Evolutionary conservation across 495 filamentous ascomycete genomes (phyloP).

Genomic region (Aspergillus homomorphus): DNA sequence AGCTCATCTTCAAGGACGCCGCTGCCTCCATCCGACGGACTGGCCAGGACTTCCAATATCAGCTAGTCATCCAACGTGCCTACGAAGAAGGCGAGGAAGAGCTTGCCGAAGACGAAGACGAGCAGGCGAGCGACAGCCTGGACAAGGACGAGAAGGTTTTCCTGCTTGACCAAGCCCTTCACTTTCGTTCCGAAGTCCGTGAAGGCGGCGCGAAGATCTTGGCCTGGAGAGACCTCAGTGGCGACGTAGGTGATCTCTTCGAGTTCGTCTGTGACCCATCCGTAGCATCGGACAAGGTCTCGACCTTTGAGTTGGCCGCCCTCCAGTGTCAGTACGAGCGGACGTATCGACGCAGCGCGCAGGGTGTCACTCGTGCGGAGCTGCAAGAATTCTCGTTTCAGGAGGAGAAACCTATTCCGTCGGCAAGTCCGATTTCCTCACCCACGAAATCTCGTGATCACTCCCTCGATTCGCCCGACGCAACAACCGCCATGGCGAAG

Average conservation of each 20-base stretch:
- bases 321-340: slow-evolving; percentile 96
- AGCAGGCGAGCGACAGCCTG: slow-evolving; percentile 63
- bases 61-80: slow-evolving; percentile 90
- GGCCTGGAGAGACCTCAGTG: slow-evolving; percentile 92
- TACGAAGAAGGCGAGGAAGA: slow-evolving; percentile 98
- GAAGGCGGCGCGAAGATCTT: slow-evolving; percentile 77
- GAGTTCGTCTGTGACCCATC: slow-evolving; percentile 90
- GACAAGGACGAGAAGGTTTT: slow-evolving; percentile 98
- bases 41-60: slow-evolving; percentile 92
- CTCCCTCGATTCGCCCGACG: slow-evolving; percentile 33
- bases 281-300: slow-evolving; percentile 65
- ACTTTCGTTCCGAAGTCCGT: slow-evolving; percentile 79
- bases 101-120: slow-evolving; percentile 78
- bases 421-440: slow-evolving; percentile 72
- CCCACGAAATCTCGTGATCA: slow-evolving; percentile 48
- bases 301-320: slow-evolving; percentile 79
- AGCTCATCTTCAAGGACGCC: slow-evolving; percentile 98
- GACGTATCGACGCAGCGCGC: slow-evolving; percentile 75
- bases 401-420: slow-evolving; percentile 74
- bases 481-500: slow-evolving; percentile 41
- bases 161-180: slow-evolving; percentile 84
- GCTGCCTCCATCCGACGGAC: slow-evolving; percentile 88
- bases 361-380: slow-evolving; percentile 78
- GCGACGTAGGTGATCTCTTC: slow-evolving; percentile 88
- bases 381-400: slow-evolving; percentile 77